These are phyloP conservation scores for Zygosaccharomyces kombuchaensis DNA, from an alignment of 805 yeast species.

Conservation along the genomic window DNA sequence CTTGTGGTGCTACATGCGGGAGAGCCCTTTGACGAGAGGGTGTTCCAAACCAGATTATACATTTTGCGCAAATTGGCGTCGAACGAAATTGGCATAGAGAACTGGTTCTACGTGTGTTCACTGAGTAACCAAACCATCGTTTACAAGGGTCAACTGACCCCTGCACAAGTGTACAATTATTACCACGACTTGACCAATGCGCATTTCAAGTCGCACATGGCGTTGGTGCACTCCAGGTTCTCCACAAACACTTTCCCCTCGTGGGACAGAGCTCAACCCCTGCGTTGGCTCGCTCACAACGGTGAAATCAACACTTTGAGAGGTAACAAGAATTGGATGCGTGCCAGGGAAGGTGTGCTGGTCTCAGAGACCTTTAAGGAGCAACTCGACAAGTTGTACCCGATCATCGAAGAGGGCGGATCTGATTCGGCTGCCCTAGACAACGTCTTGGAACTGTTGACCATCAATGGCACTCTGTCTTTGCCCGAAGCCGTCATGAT, in stretches of 20 bases:
- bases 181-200: constrained; percentile 90
- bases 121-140: constrained; percentile 84
- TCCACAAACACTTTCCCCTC: constrained; percentile 98
- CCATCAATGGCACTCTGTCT: constrained; percentile 85
- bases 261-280: constrained; percentile 99
- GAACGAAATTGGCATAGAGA: constrained; percentile 86
- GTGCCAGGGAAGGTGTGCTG: constrained; percentile 98
- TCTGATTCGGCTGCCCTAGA: constrained; percentile 98
- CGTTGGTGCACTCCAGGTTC: constrained; percentile 94
- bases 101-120: constrained; percentile 97
- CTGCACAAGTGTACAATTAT: constrained; percentile 91
- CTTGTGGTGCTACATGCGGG: constrained; percentile 61
- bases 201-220: constrained; percentile 91
- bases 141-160: constrained; percentile 96
- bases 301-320: constrained; percentile 97
- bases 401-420: constrained; percentile 97
- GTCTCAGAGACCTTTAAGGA: constrained; percentile 81
- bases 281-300: constrained; percentile 95
- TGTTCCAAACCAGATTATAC: constrained; percentile 78
- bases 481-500: constrained; percentile 97
- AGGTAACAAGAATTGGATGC: constrained; percentile 99
- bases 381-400: constrained; percentile 84
- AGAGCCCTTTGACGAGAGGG: constrained; percentile 41
- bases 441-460: constrained; percentile 87
- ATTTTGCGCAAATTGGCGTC: constrained; percentile 85